phyloP scores from a whole-genome alignment of 768 basidiomycete genomes.

The Phlebiopsis gigantea region DNA sequence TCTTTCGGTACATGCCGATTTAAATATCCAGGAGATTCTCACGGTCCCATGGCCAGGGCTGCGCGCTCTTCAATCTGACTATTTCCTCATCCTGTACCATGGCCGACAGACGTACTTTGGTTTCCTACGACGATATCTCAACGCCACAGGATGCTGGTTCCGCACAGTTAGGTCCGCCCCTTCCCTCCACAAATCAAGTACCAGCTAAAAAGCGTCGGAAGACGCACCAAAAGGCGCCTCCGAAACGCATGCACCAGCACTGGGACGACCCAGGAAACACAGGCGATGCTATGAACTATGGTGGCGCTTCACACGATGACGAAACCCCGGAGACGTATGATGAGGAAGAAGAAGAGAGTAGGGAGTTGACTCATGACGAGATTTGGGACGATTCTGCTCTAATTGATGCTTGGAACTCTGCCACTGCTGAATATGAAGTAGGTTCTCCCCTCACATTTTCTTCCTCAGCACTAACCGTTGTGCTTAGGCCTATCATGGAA shows the following conservation, averaged over 20 bases:
- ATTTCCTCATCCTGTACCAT: neutral
- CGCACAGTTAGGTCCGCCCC: slow-evolving; percentile 13
- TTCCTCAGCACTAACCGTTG: neutral
- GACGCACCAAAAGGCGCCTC: slow-evolving; percentile 30
- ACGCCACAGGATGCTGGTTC: slow-evolving; percentile 30
- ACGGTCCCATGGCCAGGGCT: neutral
- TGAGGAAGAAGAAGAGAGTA: slow-evolving; percentile 42
- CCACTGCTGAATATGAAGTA: slow-evolving; percentile 75
- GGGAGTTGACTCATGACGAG: slow-evolving; percentile 64
- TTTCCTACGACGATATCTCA: slow-evolving; percentile 65
- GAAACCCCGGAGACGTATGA: slow-evolving; percentile 21
- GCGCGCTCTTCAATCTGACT: neutral
- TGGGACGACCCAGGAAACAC: slow-evolving; percentile 37
- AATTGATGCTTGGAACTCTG: slow-evolving; percentile 81
- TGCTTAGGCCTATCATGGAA: slow-evolving; percentile 56
- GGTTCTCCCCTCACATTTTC: neutral
- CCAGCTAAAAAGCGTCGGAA: slow-evolving; percentile 58
- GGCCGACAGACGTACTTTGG: slow-evolving; percentile 31
- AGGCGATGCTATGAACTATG: slow-evolving; percentile 26
- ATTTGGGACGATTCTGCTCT: slow-evolving; percentile 86
- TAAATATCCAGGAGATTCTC: neutral
- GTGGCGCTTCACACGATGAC: slow-evolving; percentile 19
- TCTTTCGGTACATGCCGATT: neutral
- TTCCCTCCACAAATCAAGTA: slow-evolving; percentile 22
- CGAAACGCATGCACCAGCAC: slow-evolving; percentile 31